Evolutionary conservation across 1,139 yeast genomes (phyloP), one percentile per base, ranked within the genome.

Genomic region (Candida mesenterica): DNA sequence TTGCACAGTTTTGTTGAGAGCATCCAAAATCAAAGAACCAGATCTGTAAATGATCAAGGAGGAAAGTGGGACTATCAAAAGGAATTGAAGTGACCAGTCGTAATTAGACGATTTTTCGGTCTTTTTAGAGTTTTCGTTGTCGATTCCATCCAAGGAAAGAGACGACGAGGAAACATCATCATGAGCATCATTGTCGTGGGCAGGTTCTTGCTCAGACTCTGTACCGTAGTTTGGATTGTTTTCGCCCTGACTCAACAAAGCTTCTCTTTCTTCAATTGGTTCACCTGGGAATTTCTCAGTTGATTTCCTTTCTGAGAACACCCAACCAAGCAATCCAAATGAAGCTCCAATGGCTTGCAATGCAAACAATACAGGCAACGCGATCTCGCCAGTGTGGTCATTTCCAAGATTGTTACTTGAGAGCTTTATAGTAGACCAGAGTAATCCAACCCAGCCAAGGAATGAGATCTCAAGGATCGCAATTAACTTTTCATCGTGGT

Each of bases 11-110:
- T 86, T 87, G 47, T 75, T 73, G 22, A 83, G 42, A 0, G 87
- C 92, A 41, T 79, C 80, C 30, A 86, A 53, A 1, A 78, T 52
- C 40, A 84, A 63, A 41, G 65, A 69, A 1, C 82, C 77, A 30
- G 72, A 65, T 32, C 72, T 62, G 45, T 72, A 77, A 14, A 79
- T 50, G 19, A 82, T 44, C 30, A 75, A 69, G 1, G 79, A 63
- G 0, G 81, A 66, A n/a, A 84, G 34, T 4, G 96, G 95, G 5
- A 82, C 86, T 23, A 82, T 57, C 3, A 82, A 44, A 22, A 84
- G 48, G 48, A 77, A 86, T 57, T 88, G 96, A 17, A 86, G 48
- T 6, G 82, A 71, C 96, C 96, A 88, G 50, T 85, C 95, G 53
- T 83, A 87, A 31, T 82, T 70, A 41, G 70, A 68, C 5, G 76